These are phyloP conservation scores for Apiospora kogelbergensis DNA, from an alignment of 2,329 filamentous ascomycete species.

Conservation along the genomic window DNA sequence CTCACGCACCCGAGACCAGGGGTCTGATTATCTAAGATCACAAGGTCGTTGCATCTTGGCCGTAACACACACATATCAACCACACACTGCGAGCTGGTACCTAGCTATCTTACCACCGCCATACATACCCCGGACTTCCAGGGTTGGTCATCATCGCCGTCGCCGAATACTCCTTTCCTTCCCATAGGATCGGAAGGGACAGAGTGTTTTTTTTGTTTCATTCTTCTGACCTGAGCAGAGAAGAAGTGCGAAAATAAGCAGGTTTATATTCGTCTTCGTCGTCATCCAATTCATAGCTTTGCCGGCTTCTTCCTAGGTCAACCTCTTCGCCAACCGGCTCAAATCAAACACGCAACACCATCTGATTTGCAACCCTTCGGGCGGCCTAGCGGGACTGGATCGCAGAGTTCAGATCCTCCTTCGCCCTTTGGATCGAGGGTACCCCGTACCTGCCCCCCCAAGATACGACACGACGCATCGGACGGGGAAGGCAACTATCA, in stretches of 20 bases:
- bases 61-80: not conserved
- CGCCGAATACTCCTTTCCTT: not conserved
- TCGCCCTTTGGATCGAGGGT: not conserved
- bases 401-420: slow-evolving; percentile 5
- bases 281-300: not conserved
- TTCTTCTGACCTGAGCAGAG: not conserved
- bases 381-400: not conserved
- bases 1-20: slow-evolving; percentile 2
- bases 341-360: slow-evolving; percentile 4
- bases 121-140: not conserved
- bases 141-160: not conserved
- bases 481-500: not conserved
- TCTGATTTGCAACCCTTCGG: not conserved
- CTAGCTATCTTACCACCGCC: too few relatives aligned
- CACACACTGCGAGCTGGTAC: not conserved
- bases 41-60: not conserved
- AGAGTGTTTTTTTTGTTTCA: not conserved
- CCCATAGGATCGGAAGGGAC: not conserved
- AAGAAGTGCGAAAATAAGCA: not conserved
- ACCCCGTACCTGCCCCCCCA: not conserved
- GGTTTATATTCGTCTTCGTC: not conserved
- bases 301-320: slow-evolving; percentile 2
- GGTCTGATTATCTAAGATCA: slow-evolving; percentile 2
- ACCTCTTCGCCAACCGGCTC: not conserved
- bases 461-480: not conserved